Conservation (phyloP, 306 rosid genomes). For the Glycine soja region DNA sequence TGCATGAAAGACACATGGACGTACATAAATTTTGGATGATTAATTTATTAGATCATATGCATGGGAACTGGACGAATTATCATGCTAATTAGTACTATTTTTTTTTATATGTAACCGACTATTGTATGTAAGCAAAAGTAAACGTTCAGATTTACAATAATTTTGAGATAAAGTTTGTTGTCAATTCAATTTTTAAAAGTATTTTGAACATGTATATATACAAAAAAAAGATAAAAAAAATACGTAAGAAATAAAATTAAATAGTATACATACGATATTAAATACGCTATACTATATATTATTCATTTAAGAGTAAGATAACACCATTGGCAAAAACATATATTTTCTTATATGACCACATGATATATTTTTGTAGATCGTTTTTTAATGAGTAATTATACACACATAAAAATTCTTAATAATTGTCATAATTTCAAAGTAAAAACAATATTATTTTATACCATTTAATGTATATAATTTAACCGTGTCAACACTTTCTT, state of each 20-base stretch:
- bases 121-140: constrained; percentile 5
- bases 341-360: not conserved
- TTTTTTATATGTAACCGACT: not conserved
- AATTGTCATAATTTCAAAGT: not conserved
- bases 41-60: not conserved
- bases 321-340: not conserved
- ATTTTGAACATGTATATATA: no score
- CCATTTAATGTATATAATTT: not conserved
- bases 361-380: not conserved
- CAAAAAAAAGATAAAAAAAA: no score
- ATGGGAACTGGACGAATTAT: not conserved
- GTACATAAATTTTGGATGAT: not conserved
- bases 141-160: not conserved
- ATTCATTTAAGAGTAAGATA: not conserved
- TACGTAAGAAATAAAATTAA: no score
- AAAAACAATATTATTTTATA: not conserved
- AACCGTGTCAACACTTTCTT: not conserved
- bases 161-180: no score
- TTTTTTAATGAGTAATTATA: not conserved
- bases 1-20: not conserved
- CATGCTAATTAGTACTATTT: not conserved
- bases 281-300: not conserved
- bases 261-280: no score
- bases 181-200: no score
- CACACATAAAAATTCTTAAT: not conserved